Percentiles rank a stretch among this genome's conserved stretches.
phyloP scores from a whole-genome alignment of 257 asterid species.

The Capsicum rhomboideum region DNA sequence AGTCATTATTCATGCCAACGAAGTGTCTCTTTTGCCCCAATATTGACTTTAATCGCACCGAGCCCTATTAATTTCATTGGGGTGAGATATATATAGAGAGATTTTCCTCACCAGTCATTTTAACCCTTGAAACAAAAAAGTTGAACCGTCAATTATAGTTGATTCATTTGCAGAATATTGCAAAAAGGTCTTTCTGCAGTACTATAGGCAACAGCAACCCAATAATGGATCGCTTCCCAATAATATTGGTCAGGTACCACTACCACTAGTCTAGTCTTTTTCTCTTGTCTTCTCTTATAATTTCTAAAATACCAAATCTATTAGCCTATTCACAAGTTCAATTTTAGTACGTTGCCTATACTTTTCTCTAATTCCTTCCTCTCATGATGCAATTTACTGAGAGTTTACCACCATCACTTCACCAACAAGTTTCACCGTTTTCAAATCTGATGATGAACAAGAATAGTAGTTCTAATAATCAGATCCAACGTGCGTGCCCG shows the following conservation, averaged over 20 bases:
- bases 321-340: background rate
- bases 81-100: conserved; percentile 3
- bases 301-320: background rate
- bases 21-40: conserved; percentile 27
- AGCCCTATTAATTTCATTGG: conserved; percentile 3
- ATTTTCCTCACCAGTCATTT: conserved; percentile 35
- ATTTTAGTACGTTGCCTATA: background rate
- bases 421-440: conserved; percentile 34
- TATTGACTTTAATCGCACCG: conserved; percentile 13
- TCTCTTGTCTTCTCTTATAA: conserved; percentile 21
- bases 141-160: conserved; percentile 54
- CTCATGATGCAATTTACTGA: conserved; percentile 69
- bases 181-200: background rate
- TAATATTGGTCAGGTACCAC: conserved; percentile 47
- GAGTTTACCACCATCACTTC: conserved; percentile 20
- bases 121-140: conserved; percentile 20
- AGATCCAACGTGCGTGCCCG: conserved; percentile 18
- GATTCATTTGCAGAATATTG: conserved; percentile 31
- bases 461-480: background rate
- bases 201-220: conserved; percentile 1
- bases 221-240: conserved; percentile 50
- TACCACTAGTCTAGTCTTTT: conserved; percentile 65
- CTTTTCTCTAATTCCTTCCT: background rate
- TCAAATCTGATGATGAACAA: conserved; percentile 25
- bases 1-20: background rate